Evolutionary conservation across 2,329 filamentous ascomycete species (phyloP).

Genomic region (Exophiala bonariae): DNA sequence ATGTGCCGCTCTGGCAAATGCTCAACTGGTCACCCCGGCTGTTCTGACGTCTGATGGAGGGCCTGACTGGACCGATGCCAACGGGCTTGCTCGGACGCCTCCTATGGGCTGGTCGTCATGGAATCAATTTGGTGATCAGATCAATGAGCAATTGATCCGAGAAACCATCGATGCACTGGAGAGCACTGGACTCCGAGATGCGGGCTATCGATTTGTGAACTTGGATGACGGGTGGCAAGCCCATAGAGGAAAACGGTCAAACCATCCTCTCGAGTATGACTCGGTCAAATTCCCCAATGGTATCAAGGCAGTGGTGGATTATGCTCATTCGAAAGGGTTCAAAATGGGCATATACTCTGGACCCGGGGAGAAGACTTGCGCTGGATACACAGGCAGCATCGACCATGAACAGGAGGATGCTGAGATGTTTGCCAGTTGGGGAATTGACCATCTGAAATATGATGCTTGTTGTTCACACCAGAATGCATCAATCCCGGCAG

Average conservation of each 20-base stretch:
- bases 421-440: conserved; percentile 58
- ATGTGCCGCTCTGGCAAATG: no score
- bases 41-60: neutral
- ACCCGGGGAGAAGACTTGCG: no score
- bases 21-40: no score
- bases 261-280: conserved; percentile 36
- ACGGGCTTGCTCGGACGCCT: neutral
- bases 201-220: conserved; percentile 42
- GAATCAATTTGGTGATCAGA: no score
- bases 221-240: conserved; percentile 50
- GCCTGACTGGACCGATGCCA: neutral
- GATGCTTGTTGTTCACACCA: conserved; percentile 54
- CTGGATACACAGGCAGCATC: no score
- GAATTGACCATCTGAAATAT: conserved; percentile 61
- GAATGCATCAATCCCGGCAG: conserved; percentile 48
- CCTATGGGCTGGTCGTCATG: neutral
- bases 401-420: conserved; percentile 52
- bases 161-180: no score
- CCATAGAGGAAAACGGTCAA: conserved; percentile 23
- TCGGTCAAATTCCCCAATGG: conserved; percentile 57
- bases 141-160: no score
- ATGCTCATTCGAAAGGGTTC: conserved; percentile 45
- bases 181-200: neutral
- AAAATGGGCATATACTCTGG: no score
- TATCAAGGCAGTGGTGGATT: conserved; percentile 53